These are phyloP conservation scores for Tuber umbilicatum DNA, from an alignment of 495 filamentous ascomycete species.

Conservation along the genomic window DNA sequence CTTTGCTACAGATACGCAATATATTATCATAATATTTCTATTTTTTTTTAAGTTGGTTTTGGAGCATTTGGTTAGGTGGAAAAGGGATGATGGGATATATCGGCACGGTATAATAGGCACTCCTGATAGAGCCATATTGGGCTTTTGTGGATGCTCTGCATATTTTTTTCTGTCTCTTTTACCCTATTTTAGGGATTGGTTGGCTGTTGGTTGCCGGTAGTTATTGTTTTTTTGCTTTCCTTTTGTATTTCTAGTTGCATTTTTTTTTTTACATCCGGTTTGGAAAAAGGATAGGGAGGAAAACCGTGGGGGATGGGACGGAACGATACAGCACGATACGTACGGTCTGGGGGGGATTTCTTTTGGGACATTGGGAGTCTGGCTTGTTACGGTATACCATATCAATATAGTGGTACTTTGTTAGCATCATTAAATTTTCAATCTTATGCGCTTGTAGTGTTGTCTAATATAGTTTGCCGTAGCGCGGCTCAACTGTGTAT, in stretches of 20 bases:
- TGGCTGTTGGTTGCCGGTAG: background rate
- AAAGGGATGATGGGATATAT: background rate
- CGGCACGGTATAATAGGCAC: background rate
- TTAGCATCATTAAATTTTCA: background rate
- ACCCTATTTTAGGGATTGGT: background rate
- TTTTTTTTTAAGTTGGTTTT: background rate
- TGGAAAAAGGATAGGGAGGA: background rate
- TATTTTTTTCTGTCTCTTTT: background rate
- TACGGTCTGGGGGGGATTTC: background rate
- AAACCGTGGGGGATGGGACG: background rate
- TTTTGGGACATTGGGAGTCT: background rate
- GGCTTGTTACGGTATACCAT: background rate
- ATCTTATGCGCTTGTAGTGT: background rate
- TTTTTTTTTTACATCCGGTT: background rate
- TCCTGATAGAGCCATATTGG: background rate
- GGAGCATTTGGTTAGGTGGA: background rate
- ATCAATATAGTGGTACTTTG: slow-evolving; percentile 2
- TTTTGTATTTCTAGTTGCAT: background rate
- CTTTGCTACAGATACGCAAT: background rate
- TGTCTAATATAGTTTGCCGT: background rate
- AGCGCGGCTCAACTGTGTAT: background rate
- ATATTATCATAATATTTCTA: background rate
- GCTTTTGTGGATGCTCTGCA: background rate
- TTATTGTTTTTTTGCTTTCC: background rate
- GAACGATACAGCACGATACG: background rate